These are phyloP conservation scores for Globisporangium viniferum DNA, from an alignment of 352 stramenopile genomes.

Conservation along the genomic window DNA sequence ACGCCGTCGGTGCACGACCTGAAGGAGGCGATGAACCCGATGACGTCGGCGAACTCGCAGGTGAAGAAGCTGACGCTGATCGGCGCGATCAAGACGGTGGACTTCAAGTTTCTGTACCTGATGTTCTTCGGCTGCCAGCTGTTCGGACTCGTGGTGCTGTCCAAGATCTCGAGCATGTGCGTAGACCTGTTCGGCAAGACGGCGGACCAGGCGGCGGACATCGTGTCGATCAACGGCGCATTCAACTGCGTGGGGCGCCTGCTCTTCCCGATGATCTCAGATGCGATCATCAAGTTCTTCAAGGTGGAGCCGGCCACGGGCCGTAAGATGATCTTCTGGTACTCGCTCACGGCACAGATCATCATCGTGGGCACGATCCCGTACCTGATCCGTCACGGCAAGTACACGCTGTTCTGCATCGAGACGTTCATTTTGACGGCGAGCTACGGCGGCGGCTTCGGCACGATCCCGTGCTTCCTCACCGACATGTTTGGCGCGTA, in stretches of 20 bases:
- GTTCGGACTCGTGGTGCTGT: slow-evolving; percentile 63
- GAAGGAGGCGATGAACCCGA: slow-evolving; percentile 25
- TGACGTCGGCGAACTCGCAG: slow-evolving; percentile 31
- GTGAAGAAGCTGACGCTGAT: slow-evolving; percentile 52
- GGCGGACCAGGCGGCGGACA: slow-evolving; percentile 30
- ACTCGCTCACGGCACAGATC: slow-evolving; percentile 50
- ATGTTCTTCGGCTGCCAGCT: slow-evolving; percentile 67
- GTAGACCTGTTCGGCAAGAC: slow-evolving; percentile 49
- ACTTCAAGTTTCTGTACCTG: slow-evolving; percentile 64
- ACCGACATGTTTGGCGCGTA: slow-evolving; percentile 84
- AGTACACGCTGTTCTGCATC: slow-evolving; percentile 54
- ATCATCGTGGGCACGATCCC: slow-evolving; percentile 62
- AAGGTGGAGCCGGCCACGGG: slow-evolving; percentile 51
- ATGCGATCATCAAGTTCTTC: slow-evolving; percentile 34
- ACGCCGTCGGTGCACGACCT: slow-evolving; percentile 32
- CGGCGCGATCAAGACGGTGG: slow-evolving; percentile 44
- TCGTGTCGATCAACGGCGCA: slow-evolving; percentile 57
- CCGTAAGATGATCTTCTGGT: slow-evolving; percentile 61
- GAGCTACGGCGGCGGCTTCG: slow-evolving; percentile 72
- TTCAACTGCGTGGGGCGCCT: slow-evolving; percentile 58
- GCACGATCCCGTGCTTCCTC: slow-evolving; percentile 68
- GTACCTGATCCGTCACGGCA: slow-evolving; percentile 46
- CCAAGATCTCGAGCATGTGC: slow-evolving; percentile 54
- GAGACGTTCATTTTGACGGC: slow-evolving; percentile 67
- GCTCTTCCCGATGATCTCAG: slow-evolving; percentile 42